Conservation (phyloP, 768 basidiomycete species). For the Boletus eberwhitei region DNA sequence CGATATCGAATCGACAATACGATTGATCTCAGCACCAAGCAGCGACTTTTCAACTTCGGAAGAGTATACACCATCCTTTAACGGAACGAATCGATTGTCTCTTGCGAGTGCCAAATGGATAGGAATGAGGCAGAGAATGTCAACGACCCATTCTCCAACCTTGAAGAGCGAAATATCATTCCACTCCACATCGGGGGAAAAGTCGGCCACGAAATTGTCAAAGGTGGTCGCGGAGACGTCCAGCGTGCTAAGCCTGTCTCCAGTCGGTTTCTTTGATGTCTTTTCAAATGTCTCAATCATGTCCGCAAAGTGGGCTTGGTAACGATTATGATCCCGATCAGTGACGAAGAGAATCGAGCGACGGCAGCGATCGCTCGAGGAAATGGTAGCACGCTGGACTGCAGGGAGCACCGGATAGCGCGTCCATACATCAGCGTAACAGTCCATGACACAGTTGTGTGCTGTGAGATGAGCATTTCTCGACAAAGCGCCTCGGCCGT, state of each 20-base stretch:
- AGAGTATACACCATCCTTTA: conserved; percentile 56
- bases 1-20: conserved; percentile 52
- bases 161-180: conserved; percentile 35
- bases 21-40: conserved; percentile 56
- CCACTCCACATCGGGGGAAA: conserved; percentile 18
- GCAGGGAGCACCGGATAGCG: conserved; percentile 57
- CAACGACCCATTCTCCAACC: conserved; percentile 60
- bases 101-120: conserved; percentile 60
- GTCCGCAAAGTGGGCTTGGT: conserved; percentile 40
- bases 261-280: conserved; percentile 50
- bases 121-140: conserved; percentile 59
- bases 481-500: conserved; percentile 18
- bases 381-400: conserved; percentile 42
- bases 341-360: conserved; percentile 45
- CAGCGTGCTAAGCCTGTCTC: conserved; percentile 39
- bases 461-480: conserved; percentile 22
- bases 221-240: conserved; percentile 31
- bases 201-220: conserved; percentile 17
- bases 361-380: conserved; percentile 28
- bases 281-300: conserved; percentile 47
- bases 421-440: conserved; percentile 55
- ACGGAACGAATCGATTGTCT: conserved; percentile 58
- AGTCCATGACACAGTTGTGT: conserved; percentile 53
- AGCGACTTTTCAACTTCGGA: conserved; percentile 47
- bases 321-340: conserved; percentile 33